phyloP scores from a whole-genome alignment of 768 basidiomycete species.

The Russula ochroleuca region DNA sequence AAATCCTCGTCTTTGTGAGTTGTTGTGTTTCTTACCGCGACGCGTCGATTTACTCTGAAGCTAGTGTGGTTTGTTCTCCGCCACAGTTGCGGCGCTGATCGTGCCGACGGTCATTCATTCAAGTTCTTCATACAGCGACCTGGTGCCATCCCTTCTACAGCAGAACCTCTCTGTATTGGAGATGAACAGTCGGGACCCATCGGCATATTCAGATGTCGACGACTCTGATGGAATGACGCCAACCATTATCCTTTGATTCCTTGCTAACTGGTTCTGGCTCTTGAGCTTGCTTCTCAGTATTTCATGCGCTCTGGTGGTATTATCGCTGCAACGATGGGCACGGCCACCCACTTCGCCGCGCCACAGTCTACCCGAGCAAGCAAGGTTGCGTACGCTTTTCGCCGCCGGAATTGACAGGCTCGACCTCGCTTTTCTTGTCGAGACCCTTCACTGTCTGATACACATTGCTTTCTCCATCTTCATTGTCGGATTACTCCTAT shows the following conservation, averaged over 20 bases:
- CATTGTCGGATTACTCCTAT: no score
- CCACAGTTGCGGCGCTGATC: background rate
- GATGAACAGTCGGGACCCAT: no score
- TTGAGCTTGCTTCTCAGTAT: slow-evolving; percentile 3
- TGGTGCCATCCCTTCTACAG: no score
- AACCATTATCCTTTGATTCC: no score
- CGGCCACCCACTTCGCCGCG: background rate
- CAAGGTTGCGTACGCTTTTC: background rate
- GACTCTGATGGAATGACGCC: no score
- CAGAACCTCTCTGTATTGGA: no score
- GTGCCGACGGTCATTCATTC: background rate
- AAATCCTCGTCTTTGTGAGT: slow-evolving; percentile 6
- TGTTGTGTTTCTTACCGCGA: background rate
- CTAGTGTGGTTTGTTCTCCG: slow-evolving; percentile 12
- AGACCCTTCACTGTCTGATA: no score
- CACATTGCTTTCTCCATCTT: no score
- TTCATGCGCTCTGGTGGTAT: background rate
- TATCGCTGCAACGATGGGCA: background rate
- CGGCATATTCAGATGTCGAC: no score
- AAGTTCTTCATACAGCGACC: no score
- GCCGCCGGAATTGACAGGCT: background rate
- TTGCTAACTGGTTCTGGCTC: background rate
- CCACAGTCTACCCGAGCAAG: background rate
- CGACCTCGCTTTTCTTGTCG: no score
- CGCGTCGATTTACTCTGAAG: no score